These are phyloP conservation scores for Astraeus odoratus DNA, from an alignment of 768 basidiomycete genomes.

Conservation along the genomic window DNA sequence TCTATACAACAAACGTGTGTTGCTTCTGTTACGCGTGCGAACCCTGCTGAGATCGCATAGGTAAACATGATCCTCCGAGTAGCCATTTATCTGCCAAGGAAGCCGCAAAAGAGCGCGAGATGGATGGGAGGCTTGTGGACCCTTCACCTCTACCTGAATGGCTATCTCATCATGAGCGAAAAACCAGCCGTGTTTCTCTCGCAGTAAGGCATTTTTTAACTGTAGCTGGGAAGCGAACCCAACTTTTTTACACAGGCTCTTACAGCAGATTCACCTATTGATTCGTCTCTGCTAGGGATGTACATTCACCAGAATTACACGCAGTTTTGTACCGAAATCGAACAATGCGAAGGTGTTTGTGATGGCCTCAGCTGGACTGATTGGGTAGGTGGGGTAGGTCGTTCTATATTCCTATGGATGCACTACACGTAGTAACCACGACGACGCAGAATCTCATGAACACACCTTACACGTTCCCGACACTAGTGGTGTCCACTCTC, in stretches of 20 bases:
- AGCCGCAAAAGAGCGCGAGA: conserved; percentile 48
- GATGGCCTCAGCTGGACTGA: conserved; percentile 80
- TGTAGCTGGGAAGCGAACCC: too few species aligned
- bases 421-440: conserved; percentile 1
- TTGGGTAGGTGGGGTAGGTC: conserved; percentile 50
- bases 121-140: conserved; percentile 50
- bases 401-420: background rate
- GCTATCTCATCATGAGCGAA: conserved; percentile 52
- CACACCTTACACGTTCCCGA: conserved; percentile 77
- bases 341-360: conserved; percentile 61
- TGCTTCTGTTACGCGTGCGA: conserved; percentile 3
- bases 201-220: conserved; percentile 41
- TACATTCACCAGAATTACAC: conserved; percentile 95
- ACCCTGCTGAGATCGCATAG: conserved; percentile 31
- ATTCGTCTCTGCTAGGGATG: conserved; percentile 79
- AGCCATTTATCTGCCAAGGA: conserved; percentile 56
- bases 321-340: conserved; percentile 72
- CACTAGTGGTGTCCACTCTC: conserved; percentile 75
- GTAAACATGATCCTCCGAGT: conserved; percentile 64
- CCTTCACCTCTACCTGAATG: conserved; percentile 52
- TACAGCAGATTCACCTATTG: conserved; percentile 83
- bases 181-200: conserved; percentile 67
- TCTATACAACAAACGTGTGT: conserved; percentile 86
- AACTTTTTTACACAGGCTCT: conserved; percentile 41
- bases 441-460: conserved; percentile 56